Percentiles rank a stretch among this genome's conserved stretches.
Evolutionary conservation across 306 rosid genomes (phyloP).

Genomic region (Corylus americana): DNA sequence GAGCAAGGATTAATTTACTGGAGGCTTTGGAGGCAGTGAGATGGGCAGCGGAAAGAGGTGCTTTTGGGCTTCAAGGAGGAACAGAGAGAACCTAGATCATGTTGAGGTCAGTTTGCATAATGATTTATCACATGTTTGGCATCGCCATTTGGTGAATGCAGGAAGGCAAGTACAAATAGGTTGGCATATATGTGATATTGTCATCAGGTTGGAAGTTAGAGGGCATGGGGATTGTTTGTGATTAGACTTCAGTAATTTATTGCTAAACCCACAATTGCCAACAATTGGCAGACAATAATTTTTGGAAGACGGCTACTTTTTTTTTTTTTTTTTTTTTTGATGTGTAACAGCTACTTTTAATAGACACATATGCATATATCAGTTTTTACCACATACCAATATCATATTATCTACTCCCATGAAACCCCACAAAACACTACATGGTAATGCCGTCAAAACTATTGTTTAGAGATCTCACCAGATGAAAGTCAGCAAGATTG

Average conservation of each 20-base stretch:
- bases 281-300: not conserved
- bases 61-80: not conserved
- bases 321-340: too few relatives aligned
- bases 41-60: not conserved
- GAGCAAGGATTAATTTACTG: not conserved
- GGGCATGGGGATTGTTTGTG: not conserved
- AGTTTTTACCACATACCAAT: not conserved
- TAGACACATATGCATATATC: not conserved
- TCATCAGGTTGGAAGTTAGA: not conserved
- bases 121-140: not conserved
- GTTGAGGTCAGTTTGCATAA: not conserved
- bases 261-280: not conserved
- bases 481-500: slow-evolving; percentile 76
- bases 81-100: not conserved
- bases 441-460: not conserved
- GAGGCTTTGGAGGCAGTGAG: not conserved
- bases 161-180: not conserved
- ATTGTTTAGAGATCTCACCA: slow-evolving; percentile 58
- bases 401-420: not conserved
- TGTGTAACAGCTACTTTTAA: not conserved
- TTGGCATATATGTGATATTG: not conserved
- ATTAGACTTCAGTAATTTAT: not conserved
- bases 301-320: not conserved
- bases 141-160: not conserved
- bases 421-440: not conserved